Base-by-base conservation (phyloP, 1,284 basidiomycete species). In the Mycena sp. region DNA sequence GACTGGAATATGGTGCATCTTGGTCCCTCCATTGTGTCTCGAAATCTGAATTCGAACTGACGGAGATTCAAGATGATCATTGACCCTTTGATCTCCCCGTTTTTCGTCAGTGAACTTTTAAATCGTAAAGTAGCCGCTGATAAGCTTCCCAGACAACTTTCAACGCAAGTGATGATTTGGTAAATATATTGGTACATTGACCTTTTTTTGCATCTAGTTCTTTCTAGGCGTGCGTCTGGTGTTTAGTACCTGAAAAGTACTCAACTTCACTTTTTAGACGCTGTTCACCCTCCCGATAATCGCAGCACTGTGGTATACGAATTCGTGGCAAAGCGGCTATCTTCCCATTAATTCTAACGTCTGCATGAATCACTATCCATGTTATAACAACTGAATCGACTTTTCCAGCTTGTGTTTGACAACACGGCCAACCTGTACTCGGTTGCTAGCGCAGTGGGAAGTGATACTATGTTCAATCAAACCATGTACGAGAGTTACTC, bases 321-420 rank as follows among this genome's bases (percentile, higher is more conserved):
- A 74, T 44, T 68, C 62, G 10, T 72, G 65, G 65, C 25, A 73
- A 25, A 72, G 68, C 1, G 67, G 64, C 0, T 72, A 74, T 18
- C 37, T 72, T 18, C 72, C 72, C 2, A 69, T 73, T 41, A 73
- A 73, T 56, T 62, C 65, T 22, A 72, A 72, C 37, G 72, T 73
- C 14, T 14, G 72, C 22, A 11, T 44, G 4, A 13, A 22, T 25
- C 50, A 16, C 41, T 44, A 16, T 44, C 16, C 41, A 38, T 22
- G 6, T 13, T 8, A 38, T 30, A 7, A 8, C 14, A 8, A 14
- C 46, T 37, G 38, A 46, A 4, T 16, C 22, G 1, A 25, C 8
- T n/a, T 30, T 3, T 41, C 5, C 55, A 73, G 72, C 50, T 46
- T 30, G 65, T 73, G 11, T 73, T 63, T 20, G 72, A 73, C 56